Conservation (phyloP, 2,329 filamentous ascomycete genomes). For the Alternaria sp. region DNA sequence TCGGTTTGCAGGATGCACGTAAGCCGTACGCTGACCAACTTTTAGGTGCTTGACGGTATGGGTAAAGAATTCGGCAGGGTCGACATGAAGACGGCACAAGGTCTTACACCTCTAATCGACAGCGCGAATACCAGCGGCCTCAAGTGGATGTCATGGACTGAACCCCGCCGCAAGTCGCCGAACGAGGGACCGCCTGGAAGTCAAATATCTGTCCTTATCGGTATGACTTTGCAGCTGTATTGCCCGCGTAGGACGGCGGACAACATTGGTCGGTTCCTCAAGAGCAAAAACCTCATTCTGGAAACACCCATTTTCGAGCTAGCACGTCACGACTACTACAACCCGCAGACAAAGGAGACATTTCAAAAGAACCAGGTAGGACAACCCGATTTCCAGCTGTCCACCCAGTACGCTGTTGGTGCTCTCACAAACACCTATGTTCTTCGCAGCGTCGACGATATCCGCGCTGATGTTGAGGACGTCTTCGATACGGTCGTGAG, state of each 20-base stretch:
- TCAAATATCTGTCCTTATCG: constrained; percentile 42
- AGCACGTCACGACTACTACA: constrained; percentile 73
- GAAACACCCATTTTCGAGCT: constrained; percentile 68
- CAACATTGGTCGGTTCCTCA: constrained; percentile 73
- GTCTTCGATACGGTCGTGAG: constrained; percentile 87
- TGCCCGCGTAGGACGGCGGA: constrained; percentile 72
- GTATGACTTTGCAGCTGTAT: constrained; percentile 79
- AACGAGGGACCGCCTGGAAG: constrained; percentile 61
- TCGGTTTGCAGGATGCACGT: not conserved
- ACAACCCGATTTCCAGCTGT: constrained; percentile 26
- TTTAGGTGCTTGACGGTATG: constrained; percentile 70
- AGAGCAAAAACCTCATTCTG: constrained; percentile 72
- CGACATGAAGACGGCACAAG: constrained; percentile 71
- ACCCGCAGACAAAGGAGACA: constrained; percentile 68
- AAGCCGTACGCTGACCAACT: not conserved
- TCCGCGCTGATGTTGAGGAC: constrained; percentile 81
- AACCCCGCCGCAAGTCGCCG: constrained; percentile 67
- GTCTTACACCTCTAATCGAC: constrained; percentile 77
- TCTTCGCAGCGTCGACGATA: constrained; percentile 71
- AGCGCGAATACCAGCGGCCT: constrained; percentile 65
- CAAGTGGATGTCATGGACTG: constrained; percentile 76
- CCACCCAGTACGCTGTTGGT: constrained; percentile 17
- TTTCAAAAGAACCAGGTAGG: constrained; percentile 27
- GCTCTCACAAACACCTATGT: constrained; percentile 27
- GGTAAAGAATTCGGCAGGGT: constrained; percentile 78